Percentiles rank a stretch among this genome's conserved stretches.
Conservation (phyloP, 2,329 filamentous ascomycete genomes). For the Ophiostoma pallidulum region DNA sequence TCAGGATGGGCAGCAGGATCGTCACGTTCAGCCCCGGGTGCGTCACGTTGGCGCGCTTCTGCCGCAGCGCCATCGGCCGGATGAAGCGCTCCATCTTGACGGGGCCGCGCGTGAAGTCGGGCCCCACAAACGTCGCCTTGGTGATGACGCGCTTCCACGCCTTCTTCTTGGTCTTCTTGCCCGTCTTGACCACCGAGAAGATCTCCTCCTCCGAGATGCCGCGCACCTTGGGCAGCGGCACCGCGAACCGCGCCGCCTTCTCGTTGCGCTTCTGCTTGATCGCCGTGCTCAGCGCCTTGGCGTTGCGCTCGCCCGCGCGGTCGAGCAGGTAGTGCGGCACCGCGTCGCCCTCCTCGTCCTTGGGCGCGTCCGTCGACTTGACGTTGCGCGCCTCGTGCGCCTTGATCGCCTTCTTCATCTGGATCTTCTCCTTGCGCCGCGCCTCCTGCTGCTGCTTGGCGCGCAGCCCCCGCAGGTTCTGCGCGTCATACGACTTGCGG, state of each 20-base stretch:
- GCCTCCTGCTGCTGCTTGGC: constrained; percentile 93
- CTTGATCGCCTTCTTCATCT: constrained; percentile 92
- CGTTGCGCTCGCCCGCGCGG: constrained; percentile 43
- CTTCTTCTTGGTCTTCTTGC: constrained; percentile 58
- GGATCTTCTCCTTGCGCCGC: constrained; percentile 94
- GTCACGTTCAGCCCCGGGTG: constrained; percentile 39
- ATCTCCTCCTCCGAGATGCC: constrained; percentile 94
- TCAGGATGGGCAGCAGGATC: constrained; percentile 72
- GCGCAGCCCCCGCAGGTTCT: constrained; percentile 82
- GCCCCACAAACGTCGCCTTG: constrained; percentile 82
- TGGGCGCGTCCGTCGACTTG: constrained; percentile 58
- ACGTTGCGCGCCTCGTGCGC: constrained; percentile 93
- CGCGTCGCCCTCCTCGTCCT: constrained; percentile 66
- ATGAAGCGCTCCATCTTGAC: constrained; percentile 62
- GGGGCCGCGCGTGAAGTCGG: constrained; percentile 79
- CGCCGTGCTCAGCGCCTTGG: constrained; percentile 54
- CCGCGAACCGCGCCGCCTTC: constrained; percentile 87
- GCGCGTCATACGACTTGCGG: constrained; percentile 78
- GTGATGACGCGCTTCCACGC: constrained; percentile 58
- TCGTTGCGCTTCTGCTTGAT: constrained; percentile 95
- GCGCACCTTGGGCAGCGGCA: constrained; percentile 87
- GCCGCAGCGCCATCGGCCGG: constrained; percentile 42
- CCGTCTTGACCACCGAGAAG: constrained; percentile 73
- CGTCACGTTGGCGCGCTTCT: constrained; percentile 66
- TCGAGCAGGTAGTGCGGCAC: constrained; percentile 92